Evolutionary conservation across 495 filamentous ascomycete genomes (phyloP), one percentile per base, ranked within the genome.

Genomic region (Pyrenula aspistea): DNA sequence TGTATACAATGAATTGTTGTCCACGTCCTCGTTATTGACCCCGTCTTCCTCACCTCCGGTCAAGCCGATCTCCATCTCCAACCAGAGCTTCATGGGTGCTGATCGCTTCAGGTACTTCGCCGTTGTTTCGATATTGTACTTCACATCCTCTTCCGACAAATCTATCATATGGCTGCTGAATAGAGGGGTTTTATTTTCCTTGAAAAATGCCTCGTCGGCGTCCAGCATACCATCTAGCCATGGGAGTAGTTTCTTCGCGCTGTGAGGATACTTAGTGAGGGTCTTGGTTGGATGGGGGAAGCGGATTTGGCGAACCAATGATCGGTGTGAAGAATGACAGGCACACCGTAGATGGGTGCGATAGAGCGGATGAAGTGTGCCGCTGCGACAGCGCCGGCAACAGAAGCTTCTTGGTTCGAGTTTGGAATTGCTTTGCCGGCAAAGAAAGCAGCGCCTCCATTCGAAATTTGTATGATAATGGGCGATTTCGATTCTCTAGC

Each of bases 121-220:
- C 57, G 91, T 96, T 63, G 89, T 95, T 59, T 82, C 62, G 65
- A 98, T 92, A 83, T 98, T 98, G 69, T 78, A 84, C 36, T 93
- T 83, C 54, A 95, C 84, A 24, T 77, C 68, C 77, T 97, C 93
- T 78, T 96, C 92, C 25, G 82, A 85, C 65, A 98, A 69, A 73
- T 98, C 94, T 64, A 98, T 95, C 93, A 98, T 98, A 81, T 98
- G 93, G 63, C 77, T 83, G 66, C 83, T 88, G 82, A 92, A 98
- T 51, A 98, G 86, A 57, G 93, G 93, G 70, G 90, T 85, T 71
- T 87, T 88, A 70, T 94, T 83, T 65, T 82, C 67, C 81, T 95
- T 91, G 86, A 92, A 95, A 78, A 91, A 89, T 54, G 73, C 74
- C 84, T 98, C 94, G 67, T 96, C 91, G 55, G 78, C 87, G 61